Percentiles rank a stretch among this genome's conserved stretches.
These are phyloP conservation scores for Clitopilus hobsonii DNA, from an alignment of 768 basidiomycete genomes.

Conservation along the genomic window DNA sequence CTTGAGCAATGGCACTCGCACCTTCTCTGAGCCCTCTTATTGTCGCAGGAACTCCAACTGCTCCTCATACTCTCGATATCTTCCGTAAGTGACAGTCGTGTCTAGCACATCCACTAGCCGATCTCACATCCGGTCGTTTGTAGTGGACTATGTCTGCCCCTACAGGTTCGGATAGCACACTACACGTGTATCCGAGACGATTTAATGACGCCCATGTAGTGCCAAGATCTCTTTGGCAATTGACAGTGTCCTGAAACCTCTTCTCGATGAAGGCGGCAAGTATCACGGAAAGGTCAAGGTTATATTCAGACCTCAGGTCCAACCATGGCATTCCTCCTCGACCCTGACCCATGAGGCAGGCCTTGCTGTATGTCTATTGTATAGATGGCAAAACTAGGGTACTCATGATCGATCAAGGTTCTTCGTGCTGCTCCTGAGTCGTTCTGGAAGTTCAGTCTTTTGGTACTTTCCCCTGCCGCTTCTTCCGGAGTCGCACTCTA, in stretches of 20 bases:
- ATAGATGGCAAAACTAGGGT: neutral
- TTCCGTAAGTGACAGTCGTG: slow-evolving; percentile 47
- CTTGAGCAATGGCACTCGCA: slow-evolving; percentile 77
- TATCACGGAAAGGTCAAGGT: slow-evolving; percentile 72
- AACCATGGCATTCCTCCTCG: slow-evolving; percentile 78
- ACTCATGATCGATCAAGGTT: slow-evolving; percentile 36
- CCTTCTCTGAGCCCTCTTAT: slow-evolving; percentile 65
- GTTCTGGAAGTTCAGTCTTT: slow-evolving; percentile 76
- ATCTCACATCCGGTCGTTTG: neutral
- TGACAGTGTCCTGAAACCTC: slow-evolving; percentile 55
- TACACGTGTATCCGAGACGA: too few relatives aligned
- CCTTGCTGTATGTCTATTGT: slow-evolving; percentile 64
- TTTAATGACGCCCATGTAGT: too few relatives aligned
- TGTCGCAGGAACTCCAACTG: slow-evolving; percentile 50
- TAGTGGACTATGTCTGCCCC: slow-evolving; percentile 88
- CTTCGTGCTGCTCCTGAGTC: slow-evolving; percentile 65
- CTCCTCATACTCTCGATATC: slow-evolving; percentile 77
- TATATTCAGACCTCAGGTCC: slow-evolving; percentile 67
- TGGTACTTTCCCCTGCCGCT: too few relatives aligned
- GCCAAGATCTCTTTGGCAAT: slow-evolving; percentile 59
- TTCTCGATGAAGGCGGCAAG: slow-evolving; percentile 51
- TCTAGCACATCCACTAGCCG: neutral
- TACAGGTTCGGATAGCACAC: too few relatives aligned
- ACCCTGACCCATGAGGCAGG: slow-evolving; percentile 78
- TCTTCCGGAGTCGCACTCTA: too few relatives aligned